Percentiles rank a stretch among this genome's conserved stretches.
These are phyloP conservation scores for Penicillium sp. DNA, from an alignment of 2,329 filamentous ascomycete genomes.

Conservation along the genomic window DNA sequence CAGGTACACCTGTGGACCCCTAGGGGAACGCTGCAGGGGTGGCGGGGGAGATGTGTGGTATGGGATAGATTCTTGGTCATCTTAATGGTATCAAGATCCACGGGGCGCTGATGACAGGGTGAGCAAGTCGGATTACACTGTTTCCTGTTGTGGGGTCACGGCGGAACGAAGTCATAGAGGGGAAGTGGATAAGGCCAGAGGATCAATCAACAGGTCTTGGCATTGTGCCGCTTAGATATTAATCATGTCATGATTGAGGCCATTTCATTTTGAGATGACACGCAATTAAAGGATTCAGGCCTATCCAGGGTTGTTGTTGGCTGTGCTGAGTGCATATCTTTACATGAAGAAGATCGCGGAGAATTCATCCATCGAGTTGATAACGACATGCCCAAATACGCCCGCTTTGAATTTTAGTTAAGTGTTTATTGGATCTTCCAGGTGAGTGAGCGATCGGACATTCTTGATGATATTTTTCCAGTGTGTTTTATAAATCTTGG, in stretches of 20 bases:
- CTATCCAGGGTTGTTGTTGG: too few relatives aligned
- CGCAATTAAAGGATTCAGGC: not conserved
- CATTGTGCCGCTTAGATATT: not conserved
- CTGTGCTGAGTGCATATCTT: not conserved
- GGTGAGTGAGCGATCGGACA: too few relatives aligned
- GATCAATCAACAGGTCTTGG: not conserved
- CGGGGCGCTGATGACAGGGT: not conserved
- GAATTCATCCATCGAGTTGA: not conserved
- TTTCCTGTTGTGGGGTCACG: not conserved
- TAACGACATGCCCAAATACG: not conserved
- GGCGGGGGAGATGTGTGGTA: not conserved
- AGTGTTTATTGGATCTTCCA: not conserved
- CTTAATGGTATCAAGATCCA: not conserved
- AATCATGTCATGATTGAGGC: not conserved
- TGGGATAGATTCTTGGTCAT: not conserved
- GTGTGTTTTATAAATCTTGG: too few relatives aligned
- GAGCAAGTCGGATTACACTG: not conserved
- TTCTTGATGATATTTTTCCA: too few relatives aligned
- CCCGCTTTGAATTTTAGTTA: not conserved
- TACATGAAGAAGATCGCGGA: not conserved
- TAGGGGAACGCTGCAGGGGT: not conserved
- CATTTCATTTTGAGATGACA: not conserved
- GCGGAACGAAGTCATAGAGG: not conserved
- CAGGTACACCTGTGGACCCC: not conserved
- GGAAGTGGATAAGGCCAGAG: not conserved